Conservation (phyloP, 2,329 filamentous ascomycete species). For the Fusarium coicis region DNA sequence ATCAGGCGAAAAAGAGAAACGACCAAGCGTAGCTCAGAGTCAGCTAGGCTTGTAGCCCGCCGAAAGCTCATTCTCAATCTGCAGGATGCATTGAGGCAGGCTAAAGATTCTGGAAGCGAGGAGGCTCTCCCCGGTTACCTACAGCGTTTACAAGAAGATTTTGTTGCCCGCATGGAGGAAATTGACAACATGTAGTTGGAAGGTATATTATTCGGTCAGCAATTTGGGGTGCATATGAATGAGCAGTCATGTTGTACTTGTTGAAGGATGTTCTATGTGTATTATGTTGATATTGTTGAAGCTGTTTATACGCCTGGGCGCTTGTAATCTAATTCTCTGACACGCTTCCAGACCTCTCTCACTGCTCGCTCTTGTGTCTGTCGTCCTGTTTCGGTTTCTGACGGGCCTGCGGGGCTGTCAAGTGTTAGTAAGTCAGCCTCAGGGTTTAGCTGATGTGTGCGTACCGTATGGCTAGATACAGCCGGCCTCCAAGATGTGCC, state of each 20-base stretch:
- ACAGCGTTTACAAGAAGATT: slow-evolving; percentile 72
- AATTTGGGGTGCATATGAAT: neutral
- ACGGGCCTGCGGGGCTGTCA: slow-evolving; percentile 70
- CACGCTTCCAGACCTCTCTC: slow-evolving; percentile 77
- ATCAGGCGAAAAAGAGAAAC: slow-evolving; percentile 68
- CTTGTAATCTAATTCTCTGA: slow-evolving; percentile 72
- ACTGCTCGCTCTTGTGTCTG: slow-evolving; percentile 77
- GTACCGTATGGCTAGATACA: slow-evolving; percentile 77
- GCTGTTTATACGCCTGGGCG: slow-evolving; percentile 63
- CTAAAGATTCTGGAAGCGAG: slow-evolving; percentile 70
- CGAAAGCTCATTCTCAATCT: slow-evolving; percentile 79
- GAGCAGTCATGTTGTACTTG: neutral
- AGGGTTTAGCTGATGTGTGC: neutral
- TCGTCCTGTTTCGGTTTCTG: slow-evolving; percentile 69
- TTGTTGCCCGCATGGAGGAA: slow-evolving; percentile 75
- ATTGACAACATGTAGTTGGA: slow-evolving; percentile 58
- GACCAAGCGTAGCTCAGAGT: slow-evolving; percentile 68
- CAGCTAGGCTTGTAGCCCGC: slow-evolving; percentile 68
- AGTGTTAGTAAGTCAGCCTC: neutral
- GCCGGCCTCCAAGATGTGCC: slow-evolving; percentile 70
- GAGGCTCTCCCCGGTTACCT: slow-evolving; percentile 61
- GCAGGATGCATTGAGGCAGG: slow-evolving; percentile 77
- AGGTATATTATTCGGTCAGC: too few relatives aligned
- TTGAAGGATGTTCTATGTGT: neutral
- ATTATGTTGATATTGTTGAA: neutral